Percentiles rank a stretch among this genome's conserved stretches.
Conservation (phyloP, 306 rosid genomes). For the Vigna angularis region DNA sequence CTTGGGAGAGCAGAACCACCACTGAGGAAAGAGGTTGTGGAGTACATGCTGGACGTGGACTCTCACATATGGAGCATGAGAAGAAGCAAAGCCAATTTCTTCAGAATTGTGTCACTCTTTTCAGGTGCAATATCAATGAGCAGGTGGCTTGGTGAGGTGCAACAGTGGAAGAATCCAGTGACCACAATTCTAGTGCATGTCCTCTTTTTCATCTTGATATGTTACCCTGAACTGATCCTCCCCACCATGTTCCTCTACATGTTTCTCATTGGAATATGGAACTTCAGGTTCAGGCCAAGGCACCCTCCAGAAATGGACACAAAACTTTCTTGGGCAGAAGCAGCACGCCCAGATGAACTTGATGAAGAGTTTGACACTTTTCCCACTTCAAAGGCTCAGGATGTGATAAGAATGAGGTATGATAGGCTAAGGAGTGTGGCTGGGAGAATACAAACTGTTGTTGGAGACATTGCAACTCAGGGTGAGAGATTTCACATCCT, state of each 20-base stretch:
- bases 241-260: slow-evolving; percentile 80
- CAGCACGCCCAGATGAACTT: slow-evolving; percentile 61
- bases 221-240: slow-evolving; percentile 77
- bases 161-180: slow-evolving; percentile 75
- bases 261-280: slow-evolving; percentile 88
- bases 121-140: slow-evolving; percentile 67
- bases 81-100: slow-evolving; percentile 86
- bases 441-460: slow-evolving; percentile 52
- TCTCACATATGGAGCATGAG: slow-evolving; percentile 94
- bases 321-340: slow-evolving; percentile 84
- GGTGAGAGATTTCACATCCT: slow-evolving; percentile 53
- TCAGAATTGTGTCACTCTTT: slow-evolving; percentile 68
- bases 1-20: slow-evolving; percentile 87
- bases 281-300: slow-evolving; percentile 63
- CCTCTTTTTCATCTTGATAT: slow-evolving; percentile 67
- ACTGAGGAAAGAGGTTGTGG: slow-evolving; percentile 80
- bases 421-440: slow-evolving; percentile 77
- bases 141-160: slow-evolving; percentile 77
- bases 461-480: slow-evolving; percentile 53
- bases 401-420: slow-evolving; percentile 71
- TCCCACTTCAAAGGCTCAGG: slow-evolving; percentile 66
- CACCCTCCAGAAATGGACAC: slow-evolving; percentile 85
- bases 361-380: slow-evolving; percentile 81
- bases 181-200: slow-evolving; percentile 77
- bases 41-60: slow-evolving; percentile 87